Evolutionary conservation across 441 rosid species (phyloP), one percentile per base, ranked within the genome.

Genomic region (Bruguiera hainesii): DNA sequence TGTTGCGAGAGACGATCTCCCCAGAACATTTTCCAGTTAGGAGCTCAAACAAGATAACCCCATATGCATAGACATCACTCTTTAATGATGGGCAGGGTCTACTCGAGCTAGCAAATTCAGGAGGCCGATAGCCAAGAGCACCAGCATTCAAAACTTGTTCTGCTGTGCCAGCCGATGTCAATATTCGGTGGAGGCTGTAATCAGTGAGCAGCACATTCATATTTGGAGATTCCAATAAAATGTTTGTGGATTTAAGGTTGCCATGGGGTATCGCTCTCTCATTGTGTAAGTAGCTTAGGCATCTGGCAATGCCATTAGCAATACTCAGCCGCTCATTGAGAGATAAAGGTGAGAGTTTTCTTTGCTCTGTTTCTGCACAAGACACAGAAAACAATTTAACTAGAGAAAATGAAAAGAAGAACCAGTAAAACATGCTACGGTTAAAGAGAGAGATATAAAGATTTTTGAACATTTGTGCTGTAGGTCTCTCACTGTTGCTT

Each of bases 101-200:
- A 37, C 90, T 78, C 28, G 91, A 78, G 28, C 82, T 70, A 33
- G 88, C 74, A 2, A 89, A 91, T 70, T 94, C 99, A 0, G 99
- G 97, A 25, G 98, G 92, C 35, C 87, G 75, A 75, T 94, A 94
- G 39, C 98, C 99, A 5, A 94, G 88, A 18, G 96, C 99, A 59
- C 97, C 94, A 19, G 91, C 80, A 73, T 89, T 91, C 63, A 89
- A 64, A 63, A 89, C 81, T 80, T 94, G 98, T 71, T 91, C 98
- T 0, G 91, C 89, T 35, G 88, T 85, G 65, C 98, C 96, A 53
- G 89, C 74, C 7, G 88, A 76, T 28, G 93, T 88, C 94, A 94
- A 80, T 42, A 91, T 74, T 53, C 97, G 87, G 81, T 94, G 99
- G 60, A 94, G 91, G 52, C 97, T 82, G 52, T 89, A 91, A 66